Conservation (phyloP, 192 early-diverging fungal genomes). For the Diversispora eburnea region DNA sequence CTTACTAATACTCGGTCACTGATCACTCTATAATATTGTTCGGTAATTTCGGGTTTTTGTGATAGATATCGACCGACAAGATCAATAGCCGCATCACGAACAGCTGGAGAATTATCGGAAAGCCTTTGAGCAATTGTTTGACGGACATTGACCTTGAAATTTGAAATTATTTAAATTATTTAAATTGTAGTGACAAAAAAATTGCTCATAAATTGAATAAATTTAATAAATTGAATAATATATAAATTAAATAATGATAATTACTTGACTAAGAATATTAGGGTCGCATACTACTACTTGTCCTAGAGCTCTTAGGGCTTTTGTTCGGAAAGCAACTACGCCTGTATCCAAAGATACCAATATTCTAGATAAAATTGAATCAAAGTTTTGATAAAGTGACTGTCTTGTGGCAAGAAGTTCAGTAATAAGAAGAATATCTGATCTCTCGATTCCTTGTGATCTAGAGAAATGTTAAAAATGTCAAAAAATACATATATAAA, state of each 20-base stretch:
- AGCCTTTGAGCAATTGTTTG: conserved; percentile 70
- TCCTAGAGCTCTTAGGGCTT: conserved; percentile 76
- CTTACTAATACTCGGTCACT: conserved; percentile 73
- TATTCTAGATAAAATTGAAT: conserved; percentile 64
- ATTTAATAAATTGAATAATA: neutral
- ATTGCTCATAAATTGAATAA: neutral
- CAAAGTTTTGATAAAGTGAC: conserved; percentile 65
- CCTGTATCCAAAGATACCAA: conserved; percentile 59
- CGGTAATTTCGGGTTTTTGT: conserved; percentile 58
- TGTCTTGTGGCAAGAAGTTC: conserved; percentile 48
- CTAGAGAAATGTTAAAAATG: conserved; percentile 1
- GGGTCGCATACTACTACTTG: conserved; percentile 69
- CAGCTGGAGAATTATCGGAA: conserved; percentile 76
- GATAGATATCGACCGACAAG: conserved; percentile 79
- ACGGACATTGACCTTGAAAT: conserved; percentile 51
- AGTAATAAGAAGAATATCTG: conserved; percentile 34
- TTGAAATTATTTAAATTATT: neutral
- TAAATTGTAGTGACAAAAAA: neutral
- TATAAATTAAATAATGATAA: too few species aligned
- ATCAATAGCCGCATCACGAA: conserved; percentile 90
- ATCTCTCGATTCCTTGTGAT: conserved; percentile 27
- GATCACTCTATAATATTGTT: conserved; percentile 76
- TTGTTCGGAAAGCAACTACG: conserved; percentile 67
- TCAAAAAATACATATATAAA: neutral
- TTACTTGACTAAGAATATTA: conserved; percentile 55